Base-by-base conservation (phyloP, 371 early-diverging fungal species). In the Mucor piriformis region DNA sequence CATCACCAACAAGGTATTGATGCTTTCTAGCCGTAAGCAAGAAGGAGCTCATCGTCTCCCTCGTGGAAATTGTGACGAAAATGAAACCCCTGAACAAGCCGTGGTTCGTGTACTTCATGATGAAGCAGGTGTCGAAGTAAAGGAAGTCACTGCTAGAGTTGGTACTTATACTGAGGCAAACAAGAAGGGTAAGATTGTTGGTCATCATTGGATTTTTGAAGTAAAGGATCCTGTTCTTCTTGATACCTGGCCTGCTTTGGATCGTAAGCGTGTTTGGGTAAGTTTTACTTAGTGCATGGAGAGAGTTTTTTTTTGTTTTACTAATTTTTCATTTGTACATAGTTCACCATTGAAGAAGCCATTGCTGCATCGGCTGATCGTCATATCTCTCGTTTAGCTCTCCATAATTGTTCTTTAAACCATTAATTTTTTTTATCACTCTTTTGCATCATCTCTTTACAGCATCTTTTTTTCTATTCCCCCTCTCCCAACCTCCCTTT, bases 201-300 rank as follows among this genome's bases (percentile, higher is more conserved):
- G 72, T n/a, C 76, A 79, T 54, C 72, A 79, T 61, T 72, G 72
- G 70, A 72, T 79, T 59, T 79, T 64, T 66, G 72, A 79, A 52
- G 62, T 79, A 0, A 54, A 62, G 34, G 52, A 66, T n/a, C 51
- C 63, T 20, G 66, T 40, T 18, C 38, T 72, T 21, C 55, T 72
- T 23, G 67, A 68, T 38, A 34, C 57, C 23, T 72, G 70, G 70
- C 72, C 72, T 20, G 67, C 62, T 21, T 63, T 59, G n/a, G 68
- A 72, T 47, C 72, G 74, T 48, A 44, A 67, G 38, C 66, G 74
- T 42, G 65, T 72, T 49, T 77, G 78, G 78, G 78, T 77, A 42
- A 70, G 29, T 29, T 8, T 29, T n/a, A n/a, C n/a, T n/a, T n/a
- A n/a, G n/a, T n/a, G n/a, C n/a, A n/a, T n/a, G n/a, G n/a, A n/a